Evolutionary conservation across 768 basidiomycete genomes (phyloP), one percentile per base, ranked within the genome.

Genomic region (Filobasidium floriforme): DNA sequence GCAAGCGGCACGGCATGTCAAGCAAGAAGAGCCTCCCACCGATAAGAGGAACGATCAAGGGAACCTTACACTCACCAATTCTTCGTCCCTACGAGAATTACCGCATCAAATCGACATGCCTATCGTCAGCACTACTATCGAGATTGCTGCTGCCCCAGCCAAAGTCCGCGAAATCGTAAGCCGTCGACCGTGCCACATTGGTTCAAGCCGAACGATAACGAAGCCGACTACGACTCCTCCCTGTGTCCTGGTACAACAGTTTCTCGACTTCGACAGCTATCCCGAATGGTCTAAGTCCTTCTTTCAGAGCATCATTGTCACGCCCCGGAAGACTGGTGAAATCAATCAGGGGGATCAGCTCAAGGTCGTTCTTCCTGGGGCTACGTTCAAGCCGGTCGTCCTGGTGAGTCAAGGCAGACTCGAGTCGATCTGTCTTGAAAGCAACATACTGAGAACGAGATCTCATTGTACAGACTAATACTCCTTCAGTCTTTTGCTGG

Each of bases 161-260:
- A 51, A 51, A 12, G 46, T 51, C 46, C 18, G 46, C 18, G 46
- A 51, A 51, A 51, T 24, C 24, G 46, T 24, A 51, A 51, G 46
- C 24, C 46, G 46, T 4, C 32, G 46, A 51, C 46, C 46, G 4
- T 5, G 12, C 4, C 12, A 4, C 5, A 19, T 24, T 3, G 6
- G 24, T 6, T 51, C 46, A 51, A 37, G 32, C 32, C 32, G 32
- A 37, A 4, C 32, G 3, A n/a, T n/a, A n/a, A 37, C 32, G 5
- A 51, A 51, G 18, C 46, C 24, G 46, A 51, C 46, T 51, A 37
- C 46, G 46, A n/a, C n/a, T n/a, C n/a, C n/a, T 24, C 46, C 46
- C 6, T 51, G 18, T 3, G 18, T 5, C 12, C 46, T 51, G 4
- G 46, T 24, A 18, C 19, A 3, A 24, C 12, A 51, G 46, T 51